Evolutionary conservation across 2,329 filamentous ascomycete species (phyloP).

Genomic region (Cercospora sesami): DNA sequence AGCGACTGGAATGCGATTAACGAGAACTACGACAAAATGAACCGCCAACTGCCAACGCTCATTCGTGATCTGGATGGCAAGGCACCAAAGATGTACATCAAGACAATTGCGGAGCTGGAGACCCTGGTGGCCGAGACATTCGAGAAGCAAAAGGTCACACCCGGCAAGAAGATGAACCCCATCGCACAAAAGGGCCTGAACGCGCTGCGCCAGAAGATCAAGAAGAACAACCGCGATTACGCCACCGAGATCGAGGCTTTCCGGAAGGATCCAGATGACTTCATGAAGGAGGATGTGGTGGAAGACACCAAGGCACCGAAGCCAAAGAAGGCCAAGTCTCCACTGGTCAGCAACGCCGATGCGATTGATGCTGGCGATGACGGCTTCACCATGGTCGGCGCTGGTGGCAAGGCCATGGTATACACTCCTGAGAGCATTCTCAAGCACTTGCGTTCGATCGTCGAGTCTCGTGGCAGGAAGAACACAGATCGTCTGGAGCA

Average conservation of each 20-base stretch:
- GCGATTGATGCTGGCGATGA: constrained; percentile 67
- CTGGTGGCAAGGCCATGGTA: constrained; percentile 81
- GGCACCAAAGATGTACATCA: constrained; percentile 87
- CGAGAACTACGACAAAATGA: constrained; percentile 63
- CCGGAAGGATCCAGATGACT: constrained; percentile 78
- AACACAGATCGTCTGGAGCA: constrained; percentile 95
- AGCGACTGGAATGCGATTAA: constrained; percentile 90
- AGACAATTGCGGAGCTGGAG: constrained; percentile 89
- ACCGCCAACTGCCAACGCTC: constrained; percentile 47
- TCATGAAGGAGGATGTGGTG: constrained; percentile 82
- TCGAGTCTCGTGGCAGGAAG: constrained; percentile 97
- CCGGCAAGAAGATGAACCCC: constrained; percentile 94
- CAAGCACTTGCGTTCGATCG: constrained; percentile 89
- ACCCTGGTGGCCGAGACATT: constrained; percentile 91
- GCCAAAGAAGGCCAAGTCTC: constrained; percentile 53
- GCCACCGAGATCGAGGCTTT: constrained; percentile 84
- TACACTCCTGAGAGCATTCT: constrained; percentile 98
- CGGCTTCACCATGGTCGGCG: constrained; percentile 85
- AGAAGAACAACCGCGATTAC: constrained; percentile 98
- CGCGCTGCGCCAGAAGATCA: constrained; percentile 95
- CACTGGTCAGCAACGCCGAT: constrained; percentile 54
- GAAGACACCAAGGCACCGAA: constrained; percentile 58
- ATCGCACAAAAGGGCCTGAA: constrained; percentile 92
- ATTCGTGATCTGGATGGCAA: constrained; percentile 64
- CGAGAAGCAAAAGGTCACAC: constrained; percentile 90